phyloP scores from a whole-genome alignment of 202 grass and related monocot genomes.

The Hordeum pubiflorum region DNA sequence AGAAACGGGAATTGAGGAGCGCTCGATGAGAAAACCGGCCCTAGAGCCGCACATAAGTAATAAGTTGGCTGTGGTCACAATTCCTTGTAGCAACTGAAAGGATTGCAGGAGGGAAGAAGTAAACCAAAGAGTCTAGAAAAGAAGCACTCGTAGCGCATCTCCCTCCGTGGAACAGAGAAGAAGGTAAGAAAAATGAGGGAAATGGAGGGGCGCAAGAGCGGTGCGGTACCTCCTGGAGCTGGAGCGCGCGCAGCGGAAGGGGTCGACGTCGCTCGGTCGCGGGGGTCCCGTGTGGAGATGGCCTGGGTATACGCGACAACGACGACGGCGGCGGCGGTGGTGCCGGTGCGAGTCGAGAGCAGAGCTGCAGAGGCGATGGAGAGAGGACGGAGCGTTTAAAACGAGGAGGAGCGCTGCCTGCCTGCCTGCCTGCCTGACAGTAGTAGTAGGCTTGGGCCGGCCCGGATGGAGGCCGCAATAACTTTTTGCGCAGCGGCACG shows the following conservation, averaged over 20 bases:
- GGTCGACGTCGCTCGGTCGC: background rate
- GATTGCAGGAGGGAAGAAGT: background rate
- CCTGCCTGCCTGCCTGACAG: background rate
- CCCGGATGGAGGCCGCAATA: background rate
- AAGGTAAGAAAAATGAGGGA: background rate
- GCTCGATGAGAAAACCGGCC: background rate
- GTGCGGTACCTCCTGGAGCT: constrained; percentile 14
- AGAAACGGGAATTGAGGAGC: background rate
- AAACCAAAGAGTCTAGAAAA: background rate
- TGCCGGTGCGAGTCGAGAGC: background rate
- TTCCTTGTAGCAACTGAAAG: background rate
- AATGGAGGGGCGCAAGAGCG: background rate
- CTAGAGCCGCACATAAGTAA: background rate
- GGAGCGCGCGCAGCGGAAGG: background rate
- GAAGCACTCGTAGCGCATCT: background rate
- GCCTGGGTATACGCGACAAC: too few relatives aligned
- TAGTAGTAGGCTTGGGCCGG: background rate
- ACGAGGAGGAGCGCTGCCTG: constrained; percentile 10
- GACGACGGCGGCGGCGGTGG: background rate
- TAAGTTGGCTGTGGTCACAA: background rate
- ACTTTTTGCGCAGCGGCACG: constrained; percentile 15
- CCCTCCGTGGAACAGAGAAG: background rate
- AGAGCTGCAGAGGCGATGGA: background rate
- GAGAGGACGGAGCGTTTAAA: constrained; percentile 31
- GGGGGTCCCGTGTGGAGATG: too few relatives aligned